Base-by-base conservation (phyloP, 2,329 filamentous ascomycete species). In the Diaporthe sp. region DNA sequence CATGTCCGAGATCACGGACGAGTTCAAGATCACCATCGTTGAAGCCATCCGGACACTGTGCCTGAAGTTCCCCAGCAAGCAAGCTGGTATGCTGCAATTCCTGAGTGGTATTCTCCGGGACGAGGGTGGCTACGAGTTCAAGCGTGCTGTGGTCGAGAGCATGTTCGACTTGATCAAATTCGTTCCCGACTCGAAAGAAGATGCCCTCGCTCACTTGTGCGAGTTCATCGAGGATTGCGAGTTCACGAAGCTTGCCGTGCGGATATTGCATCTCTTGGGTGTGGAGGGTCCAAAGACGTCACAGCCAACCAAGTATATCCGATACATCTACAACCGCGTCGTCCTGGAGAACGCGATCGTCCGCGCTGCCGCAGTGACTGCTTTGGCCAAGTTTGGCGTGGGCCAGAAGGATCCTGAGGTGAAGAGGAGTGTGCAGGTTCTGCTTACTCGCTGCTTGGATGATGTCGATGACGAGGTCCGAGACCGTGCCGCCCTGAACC, bases 21-120 rank as follows among this genome's bases (percentile, higher is more conserved):
- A 99, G 84, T 99, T 99, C 89, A 99, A 98, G 89, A 98, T 99
- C 78, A 99, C 97, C n/a, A 98, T 99, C 80, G 96, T 99, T 56
- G 97, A 99, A 84, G 97, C 97, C 55, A 98, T 99, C 81, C 94
- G 97, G 75, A 98, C 97, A 4, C 87, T 99, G 53, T 98, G 96
- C 83, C 88, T 99, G 79, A 99, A 99, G 86, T 99, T 99, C 86
- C 97, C 97, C 44, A 96, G 91, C 86, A 99, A 99, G 87, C 97
- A 99, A 85, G 96, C 96, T 61, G 96, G 95, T 76, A 98, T 99
- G 96, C 92, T 99, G 70, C 92, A 94, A 68, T 99, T 99, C 91
- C 90, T 99, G 63, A 98, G 96, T 81, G 94, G 96, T n/a, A 98
- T 98, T 74, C 88, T 99, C 70, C 92, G 97, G 37, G 97, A 99